Conservation (phyloP, 2,329 filamentous ascomycete genomes). For the Coniochaeta sp. region DNA sequence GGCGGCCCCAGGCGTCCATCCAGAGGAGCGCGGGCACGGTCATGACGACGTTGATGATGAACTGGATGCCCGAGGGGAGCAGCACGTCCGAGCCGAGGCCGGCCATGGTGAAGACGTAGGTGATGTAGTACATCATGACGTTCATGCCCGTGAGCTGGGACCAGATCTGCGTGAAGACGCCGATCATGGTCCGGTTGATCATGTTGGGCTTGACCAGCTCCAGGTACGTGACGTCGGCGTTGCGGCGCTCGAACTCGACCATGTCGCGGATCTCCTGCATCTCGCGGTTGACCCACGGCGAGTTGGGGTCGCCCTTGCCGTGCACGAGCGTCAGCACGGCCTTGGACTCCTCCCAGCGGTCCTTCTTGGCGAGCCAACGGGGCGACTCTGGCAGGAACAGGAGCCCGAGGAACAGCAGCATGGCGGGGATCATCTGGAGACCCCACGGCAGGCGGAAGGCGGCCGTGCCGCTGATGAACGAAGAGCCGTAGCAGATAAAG, state of each 20-base stretch:
- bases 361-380: constrained; percentile 42
- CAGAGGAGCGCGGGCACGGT: constrained; percentile 69
- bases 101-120: constrained; percentile 66
- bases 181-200: constrained; percentile 66
- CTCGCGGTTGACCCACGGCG: constrained; percentile 60
- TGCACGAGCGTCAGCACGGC: constrained; percentile 49
- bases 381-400: constrained; percentile 40
- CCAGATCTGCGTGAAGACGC: constrained; percentile 69
- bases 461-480: constrained; percentile 31
- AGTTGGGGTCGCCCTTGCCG: constrained; percentile 55
- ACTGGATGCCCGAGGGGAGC: constrained; percentile 62
- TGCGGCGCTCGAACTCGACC: constrained; percentile 64
- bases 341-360: constrained; percentile 36
- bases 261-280: constrained; percentile 66
- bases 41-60: constrained; percentile 74
- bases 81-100: constrained; percentile 55
- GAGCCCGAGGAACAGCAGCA: constrained; percentile 32
- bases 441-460: constrained; percentile 45
- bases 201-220: constrained; percentile 69
- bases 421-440: constrained; percentile 36
- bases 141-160: constrained; percentile 73
- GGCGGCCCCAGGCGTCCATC: constrained; percentile 71
- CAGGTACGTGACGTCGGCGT: constrained; percentile 61
- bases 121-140: constrained; percentile 65
- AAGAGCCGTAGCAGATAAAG: constrained; percentile 39